Evolutionary conservation across 1,284 basidiomycete genomes (phyloP).

Genomic region (Flammula alnicola): DNA sequence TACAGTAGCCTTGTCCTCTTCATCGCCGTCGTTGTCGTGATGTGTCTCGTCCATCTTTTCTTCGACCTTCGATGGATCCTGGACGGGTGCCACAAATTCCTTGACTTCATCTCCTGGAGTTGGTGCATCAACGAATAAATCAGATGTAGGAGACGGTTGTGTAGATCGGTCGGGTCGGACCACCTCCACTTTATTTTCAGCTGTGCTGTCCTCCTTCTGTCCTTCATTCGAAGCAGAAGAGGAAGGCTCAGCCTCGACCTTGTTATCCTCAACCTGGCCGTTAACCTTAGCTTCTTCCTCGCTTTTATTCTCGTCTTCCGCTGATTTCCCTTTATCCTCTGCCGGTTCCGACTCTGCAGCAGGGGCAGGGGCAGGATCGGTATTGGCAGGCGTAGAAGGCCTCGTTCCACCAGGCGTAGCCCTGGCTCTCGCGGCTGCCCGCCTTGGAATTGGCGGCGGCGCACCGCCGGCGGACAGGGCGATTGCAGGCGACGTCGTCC

Average conservation of each 20-base stretch:
- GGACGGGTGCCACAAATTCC: neutral
- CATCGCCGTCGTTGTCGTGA: constrained; percentile 1
- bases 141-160: constrained; percentile 14
- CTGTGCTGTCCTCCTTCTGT: neutral
- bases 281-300: constrained; percentile 8
- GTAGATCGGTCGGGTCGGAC: neutral
- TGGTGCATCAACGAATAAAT: constrained; percentile 20
- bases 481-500: constrained; percentile 33
- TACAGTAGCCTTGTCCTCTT: constrained; percentile 8
- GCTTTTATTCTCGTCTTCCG: constrained; percentile 1
- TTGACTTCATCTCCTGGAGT: constrained; percentile 13
- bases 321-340: constrained; percentile 12
- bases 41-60: constrained; percentile 6
- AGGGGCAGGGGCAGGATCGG: constrained; percentile 5
- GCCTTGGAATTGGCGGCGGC: constrained; percentile 28
- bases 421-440: constrained; percentile 28
- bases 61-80: neutral
- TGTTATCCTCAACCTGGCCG: neutral
- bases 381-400: constrained; percentile 28
- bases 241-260: neutral
- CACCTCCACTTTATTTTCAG: constrained; percentile 1
- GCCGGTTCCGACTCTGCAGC: constrained; percentile 13
- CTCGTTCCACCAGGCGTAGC: constrained; percentile 18
- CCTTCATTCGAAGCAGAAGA: neutral
- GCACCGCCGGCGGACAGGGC: constrained; percentile 19